A percentile compares a stretch with the other conserved stretches of the same genome.
phyloP scores from a whole-genome alignment of 2,329 filamentous ascomycete species.

The Aspergillus vadensis region DNA sequence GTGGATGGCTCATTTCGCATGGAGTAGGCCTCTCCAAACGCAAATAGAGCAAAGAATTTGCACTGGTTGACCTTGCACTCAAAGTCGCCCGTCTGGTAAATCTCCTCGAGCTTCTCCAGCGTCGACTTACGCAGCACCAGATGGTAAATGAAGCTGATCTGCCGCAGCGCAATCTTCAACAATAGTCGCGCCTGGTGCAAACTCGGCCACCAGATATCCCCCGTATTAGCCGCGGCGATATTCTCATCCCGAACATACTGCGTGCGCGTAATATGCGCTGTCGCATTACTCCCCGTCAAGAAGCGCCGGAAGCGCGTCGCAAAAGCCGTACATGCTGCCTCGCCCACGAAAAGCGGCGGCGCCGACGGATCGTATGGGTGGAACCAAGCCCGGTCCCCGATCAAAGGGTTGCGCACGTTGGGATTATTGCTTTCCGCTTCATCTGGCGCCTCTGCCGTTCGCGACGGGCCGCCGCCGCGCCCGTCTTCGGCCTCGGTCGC shows the following conservation, averaged over 20 bases:
- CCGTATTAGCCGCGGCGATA: conserved; percentile 32
- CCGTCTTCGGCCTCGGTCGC: conserved; percentile 25
- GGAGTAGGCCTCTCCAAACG: conserved; percentile 50
- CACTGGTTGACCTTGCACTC: conserved; percentile 42
- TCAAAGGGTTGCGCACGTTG: conserved; percentile 36
- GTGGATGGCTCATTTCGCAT: conserved; percentile 38
- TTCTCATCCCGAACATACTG: conserved; percentile 37
- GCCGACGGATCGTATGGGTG: conserved; percentile 38
- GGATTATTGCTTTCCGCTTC: conserved; percentile 23
- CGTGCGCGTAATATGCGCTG: conserved; percentile 37
- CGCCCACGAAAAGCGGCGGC: conserved; percentile 42
- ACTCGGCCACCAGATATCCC: conserved; percentile 38
- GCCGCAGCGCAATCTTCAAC: conserved; percentile 40
- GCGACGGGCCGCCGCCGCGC: conserved; percentile 17
- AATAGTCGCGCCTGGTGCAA: conserved; percentile 40
- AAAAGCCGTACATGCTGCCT: conserved; percentile 45
- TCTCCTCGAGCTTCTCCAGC: conserved; percentile 43
- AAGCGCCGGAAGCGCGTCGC: conserved; percentile 43
- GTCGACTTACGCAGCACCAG: conserved; percentile 41
- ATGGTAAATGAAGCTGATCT: conserved; percentile 41
- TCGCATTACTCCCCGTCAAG: conserved; percentile 34
- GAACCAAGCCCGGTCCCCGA: conserved; percentile 42
- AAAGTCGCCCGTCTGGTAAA: conserved; percentile 37
- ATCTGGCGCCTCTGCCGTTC: conserved; percentile 27
- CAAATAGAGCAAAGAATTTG: conserved; percentile 50